Percentiles rank a stretch among this genome's conserved stretches.
phyloP scores from a whole-genome alignment of 2,329 filamentous ascomycete species.

The Scopulariopsis brevicaulis region DNA sequence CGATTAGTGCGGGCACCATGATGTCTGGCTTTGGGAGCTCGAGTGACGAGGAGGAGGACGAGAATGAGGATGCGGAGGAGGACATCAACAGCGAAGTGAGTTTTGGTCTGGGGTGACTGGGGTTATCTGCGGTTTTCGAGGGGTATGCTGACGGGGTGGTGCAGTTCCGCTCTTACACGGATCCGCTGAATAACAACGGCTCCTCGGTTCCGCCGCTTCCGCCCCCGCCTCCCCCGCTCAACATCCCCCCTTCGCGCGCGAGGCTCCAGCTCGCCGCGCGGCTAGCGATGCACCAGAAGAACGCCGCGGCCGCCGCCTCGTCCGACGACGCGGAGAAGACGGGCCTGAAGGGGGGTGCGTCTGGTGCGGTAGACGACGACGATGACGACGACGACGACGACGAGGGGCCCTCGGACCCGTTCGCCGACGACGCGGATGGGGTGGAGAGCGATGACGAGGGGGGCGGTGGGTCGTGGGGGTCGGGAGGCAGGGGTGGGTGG shows the following conservation, averaged over 20 bases:
- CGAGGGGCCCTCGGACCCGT: constrained; percentile 29
- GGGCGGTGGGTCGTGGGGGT: constrained; percentile 25
- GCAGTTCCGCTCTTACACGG: constrained; percentile 49
- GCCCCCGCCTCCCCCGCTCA: constrained; percentile 61
- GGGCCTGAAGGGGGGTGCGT: no score
- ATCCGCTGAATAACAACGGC: constrained; percentile 34
- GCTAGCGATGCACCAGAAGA: constrained; percentile 64
- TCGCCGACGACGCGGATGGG: constrained; percentile 47
- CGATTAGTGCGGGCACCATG: constrained; percentile 61
- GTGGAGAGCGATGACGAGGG: constrained; percentile 41
- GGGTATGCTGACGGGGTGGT: constrained; percentile 1
- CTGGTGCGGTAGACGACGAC: constrained; percentile 17
- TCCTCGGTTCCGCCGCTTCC: constrained; percentile 48
- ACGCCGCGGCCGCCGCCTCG: constrained; percentile 35
- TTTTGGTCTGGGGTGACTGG: constrained; percentile 42
- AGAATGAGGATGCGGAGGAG: constrained; percentile 76
- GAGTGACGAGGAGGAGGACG: constrained; percentile 92
- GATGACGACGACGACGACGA: constrained; percentile 24
- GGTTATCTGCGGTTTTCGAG: neutral
- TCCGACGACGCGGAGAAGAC: constrained; percentile 14
- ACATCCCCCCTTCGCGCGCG: constrained; percentile 76
- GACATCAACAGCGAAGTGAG: constrained; percentile 60
- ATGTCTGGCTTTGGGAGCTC: constrained; percentile 90
- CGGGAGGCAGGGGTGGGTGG: constrained; percentile 28
- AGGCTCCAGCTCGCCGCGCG: constrained; percentile 83